Evolutionary conservation across 768 basidiomycete species (phyloP).

Genomic region (Leucosporidium creatinivorum): DNA sequence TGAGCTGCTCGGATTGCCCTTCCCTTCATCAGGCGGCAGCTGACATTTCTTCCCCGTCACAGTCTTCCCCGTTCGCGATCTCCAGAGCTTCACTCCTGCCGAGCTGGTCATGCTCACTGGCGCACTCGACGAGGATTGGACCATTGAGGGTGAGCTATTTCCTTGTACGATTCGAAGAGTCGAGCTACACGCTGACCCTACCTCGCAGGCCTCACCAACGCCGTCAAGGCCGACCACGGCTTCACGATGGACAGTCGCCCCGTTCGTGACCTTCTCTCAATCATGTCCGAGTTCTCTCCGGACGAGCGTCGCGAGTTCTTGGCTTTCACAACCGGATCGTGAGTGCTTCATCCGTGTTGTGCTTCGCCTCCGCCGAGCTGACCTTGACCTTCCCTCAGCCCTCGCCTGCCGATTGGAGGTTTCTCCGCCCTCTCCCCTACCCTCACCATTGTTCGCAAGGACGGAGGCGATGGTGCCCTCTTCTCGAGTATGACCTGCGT

Average conservation of each 20-base stretch:
- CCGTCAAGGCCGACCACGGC: constrained; percentile 94
- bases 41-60: constrained; percentile 37
- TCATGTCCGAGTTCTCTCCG: constrained; percentile 73
- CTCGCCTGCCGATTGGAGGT: constrained; percentile 47
- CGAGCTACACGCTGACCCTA: constrained; percentile 11
- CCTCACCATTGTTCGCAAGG: constrained; percentile 93
- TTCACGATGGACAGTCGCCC: constrained; percentile 91
- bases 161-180: no score
- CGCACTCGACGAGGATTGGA: constrained; percentile 87
- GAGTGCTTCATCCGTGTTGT: constrained; percentile 19
- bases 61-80: constrained; percentile 85
- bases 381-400: background rate
- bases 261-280: constrained; percentile 75
- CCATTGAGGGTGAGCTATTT: constrained; percentile 69
- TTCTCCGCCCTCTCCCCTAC: constrained; percentile 92
- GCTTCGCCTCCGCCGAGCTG: constrained; percentile 3
- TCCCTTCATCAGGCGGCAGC: background rate
- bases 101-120: constrained; percentile 74
- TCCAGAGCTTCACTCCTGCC: constrained; percentile 85
- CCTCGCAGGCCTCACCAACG: constrained; percentile 67
- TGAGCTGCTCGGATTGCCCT: background rate
- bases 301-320: constrained; percentile 74
- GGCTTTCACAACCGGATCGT: constrained; percentile 83
- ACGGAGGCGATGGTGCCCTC: constrained; percentile 63
- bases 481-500: constrained; percentile 99